A percentile compares a stretch with the other conserved stretches of the same genome.
phyloP scores from a whole-genome alignment of 805 yeast species.

The Barnettozyma pratensis region DNA sequence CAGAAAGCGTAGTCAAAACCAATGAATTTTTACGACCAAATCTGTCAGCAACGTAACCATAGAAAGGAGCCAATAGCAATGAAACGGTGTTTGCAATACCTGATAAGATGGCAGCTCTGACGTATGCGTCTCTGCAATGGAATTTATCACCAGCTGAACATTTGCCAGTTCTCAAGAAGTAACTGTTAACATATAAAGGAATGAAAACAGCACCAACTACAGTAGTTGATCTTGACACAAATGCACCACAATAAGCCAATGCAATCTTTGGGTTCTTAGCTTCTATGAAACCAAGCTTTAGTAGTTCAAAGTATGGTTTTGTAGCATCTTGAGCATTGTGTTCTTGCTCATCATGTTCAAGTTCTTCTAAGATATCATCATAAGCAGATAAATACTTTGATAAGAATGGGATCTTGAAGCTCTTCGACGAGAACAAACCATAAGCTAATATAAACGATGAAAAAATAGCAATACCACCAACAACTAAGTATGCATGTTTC shows the following conservation, averaged over 20 bases:
- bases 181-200: constrained; percentile 57
- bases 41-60: constrained; percentile 55
- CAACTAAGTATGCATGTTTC: constrained; percentile 41
- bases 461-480: constrained; percentile 38
- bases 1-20: constrained; percentile 35
- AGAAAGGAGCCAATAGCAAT: constrained; percentile 55
- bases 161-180: constrained; percentile 44
- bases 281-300: constrained; percentile 42
- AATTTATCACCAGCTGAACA: constrained; percentile 37
- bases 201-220: constrained; percentile 55
- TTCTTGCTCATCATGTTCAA: constrained; percentile 25
- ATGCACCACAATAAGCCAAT: constrained; percentile 55
- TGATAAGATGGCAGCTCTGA: constrained; percentile 60
- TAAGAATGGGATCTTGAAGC: constrained; percentile 23
- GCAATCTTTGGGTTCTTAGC: constrained; percentile 45
- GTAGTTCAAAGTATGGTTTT: constrained; percentile 33
- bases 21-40: constrained; percentile 33
- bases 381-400: constrained; percentile 23
- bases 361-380: constrained; percentile 29
- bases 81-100: constrained; percentile 61
- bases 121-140: constrained; percentile 57
- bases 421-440: constrained; percentile 42
- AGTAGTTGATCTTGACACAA: constrained; percentile 59
- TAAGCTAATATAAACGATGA: constrained; percentile 35
- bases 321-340: constrained; percentile 7